These are phyloP conservation scores for Aspergillus pseudonomiae DNA, from an alignment of 2,329 filamentous ascomycete species.

Conservation along the genomic window DNA sequence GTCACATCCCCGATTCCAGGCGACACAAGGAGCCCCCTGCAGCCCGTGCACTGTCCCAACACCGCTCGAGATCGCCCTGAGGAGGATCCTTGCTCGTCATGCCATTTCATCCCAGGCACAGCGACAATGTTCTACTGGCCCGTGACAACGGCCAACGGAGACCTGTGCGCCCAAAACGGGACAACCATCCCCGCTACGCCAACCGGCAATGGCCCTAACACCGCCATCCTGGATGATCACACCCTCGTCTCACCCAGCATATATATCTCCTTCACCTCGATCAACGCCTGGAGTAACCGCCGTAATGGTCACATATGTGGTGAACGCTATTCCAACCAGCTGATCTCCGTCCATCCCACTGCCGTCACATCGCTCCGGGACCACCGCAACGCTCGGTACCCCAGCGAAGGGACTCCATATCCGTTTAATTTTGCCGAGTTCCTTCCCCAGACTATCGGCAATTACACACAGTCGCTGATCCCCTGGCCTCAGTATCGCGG, in stretches of 20 bases:
- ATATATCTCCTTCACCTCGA: conserved; percentile 28
- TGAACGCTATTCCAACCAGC: conserved; percentile 17
- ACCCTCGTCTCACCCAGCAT: conserved; percentile 26
- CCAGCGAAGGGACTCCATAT: conserved; percentile 21
- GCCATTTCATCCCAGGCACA: conserved; percentile 25
- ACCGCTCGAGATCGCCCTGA: conserved; percentile 19
- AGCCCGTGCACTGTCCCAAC: conserved; percentile 17
- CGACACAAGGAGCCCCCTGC: conserved; percentile 25
- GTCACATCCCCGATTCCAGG: conserved; percentile 14
- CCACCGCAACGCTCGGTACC: conserved; percentile 27
- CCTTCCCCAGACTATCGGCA: conserved; percentile 20
- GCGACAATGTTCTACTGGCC: conserved; percentile 32
- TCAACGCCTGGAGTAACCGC: conserved; percentile 26
- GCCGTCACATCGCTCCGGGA: conserved; percentile 19
- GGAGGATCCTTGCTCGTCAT: conserved; percentile 23
- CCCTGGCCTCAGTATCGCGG: conserved; percentile 28
- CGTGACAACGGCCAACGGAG: conserved; percentile 21
- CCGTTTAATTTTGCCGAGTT: conserved; percentile 29
- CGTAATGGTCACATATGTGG: conserved; percentile 23
- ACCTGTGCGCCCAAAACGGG: conserved; percentile 24
- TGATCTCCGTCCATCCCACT: conserved; percentile 22
- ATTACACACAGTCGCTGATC: conserved; percentile 23
- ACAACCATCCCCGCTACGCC: conserved; percentile 21
- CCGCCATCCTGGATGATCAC: conserved; percentile 21
- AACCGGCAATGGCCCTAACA: conserved; percentile 20